Evolutionary conservation across 371 early-diverging fungal species (phyloP), one percentile per base, ranked within the genome.

Genomic region (Astathelohania contejeani): DNA sequence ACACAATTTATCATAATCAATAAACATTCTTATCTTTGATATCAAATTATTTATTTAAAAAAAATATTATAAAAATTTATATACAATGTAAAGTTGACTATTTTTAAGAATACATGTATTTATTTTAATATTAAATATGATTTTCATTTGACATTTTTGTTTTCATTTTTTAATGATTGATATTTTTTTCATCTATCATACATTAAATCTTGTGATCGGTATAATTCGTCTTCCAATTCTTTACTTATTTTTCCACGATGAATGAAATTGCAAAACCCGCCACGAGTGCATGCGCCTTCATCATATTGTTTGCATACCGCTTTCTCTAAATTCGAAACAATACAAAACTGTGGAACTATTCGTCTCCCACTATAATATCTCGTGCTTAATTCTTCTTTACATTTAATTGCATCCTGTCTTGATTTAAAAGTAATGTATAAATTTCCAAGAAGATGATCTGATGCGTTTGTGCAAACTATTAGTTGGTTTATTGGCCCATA

Each of bases 231-330:
- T n/a, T 26, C n/a, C 24, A 65, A 40, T 24, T 51, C 24, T 28
- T 24, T 7, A 40, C 25, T 38, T 14, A 50, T 44, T 47, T 79
- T 78, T 58, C 85, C 83, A 38, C 89, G 74, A 76, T 94, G 95
- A 91, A 94, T 90, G 74, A 92, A 94, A 74, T 90, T 91, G 75
- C 95, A 94, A 64, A 86, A 82, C 1, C 90, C 91, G 23, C 90
- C 90, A 28, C 90, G 84, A 59, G 82, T 85, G 75, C 95, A 91
- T 67, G 85, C 87, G 48, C 81, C 77, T 57, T 79, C 83, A 63
- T 91, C 91, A 70, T 91, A 82, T 68, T 92, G 90, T 28, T 89
- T 81, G 71, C 95, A 94, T 70, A 89, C 86, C 2, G 90, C 91
- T 78, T 92, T 91, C 49, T 84, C 79, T 67, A 92, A 90, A 72